Evolutionary conservation across 2,329 filamentous ascomycete genomes (phyloP).

Genomic region (Talaromyces sp.): DNA sequence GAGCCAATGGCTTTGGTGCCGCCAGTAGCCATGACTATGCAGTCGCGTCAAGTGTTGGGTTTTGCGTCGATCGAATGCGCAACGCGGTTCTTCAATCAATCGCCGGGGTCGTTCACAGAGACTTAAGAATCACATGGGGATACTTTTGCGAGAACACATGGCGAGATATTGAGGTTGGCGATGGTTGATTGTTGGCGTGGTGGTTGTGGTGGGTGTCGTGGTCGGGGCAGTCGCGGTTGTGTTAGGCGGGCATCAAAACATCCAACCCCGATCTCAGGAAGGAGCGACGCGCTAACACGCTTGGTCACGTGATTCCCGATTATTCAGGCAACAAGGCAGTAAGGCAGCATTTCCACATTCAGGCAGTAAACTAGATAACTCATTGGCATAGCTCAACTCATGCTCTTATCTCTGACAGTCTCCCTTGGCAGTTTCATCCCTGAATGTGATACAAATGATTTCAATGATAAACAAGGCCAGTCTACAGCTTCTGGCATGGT

Average conservation of each 20-base stretch:
- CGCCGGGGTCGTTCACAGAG: not conserved
- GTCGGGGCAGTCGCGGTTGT: conserved; percentile 10
- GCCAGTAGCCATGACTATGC: conserved; percentile 33
- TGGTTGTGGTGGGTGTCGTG: not conserved
- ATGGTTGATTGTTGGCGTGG: not conserved
- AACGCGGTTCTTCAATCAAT: not conserved
- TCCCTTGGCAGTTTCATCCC: not conserved
- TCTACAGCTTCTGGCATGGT: not conserved
- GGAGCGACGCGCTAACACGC: conserved; percentile 18
- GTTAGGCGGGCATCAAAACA: conserved; percentile 18
- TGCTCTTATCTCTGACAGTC: not conserved
- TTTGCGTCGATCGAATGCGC: not conserved
- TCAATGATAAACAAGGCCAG: not conserved
- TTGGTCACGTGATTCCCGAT: conserved; percentile 22
- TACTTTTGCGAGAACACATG: not conserved
- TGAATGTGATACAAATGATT: not conserved
- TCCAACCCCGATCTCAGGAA: not conserved
- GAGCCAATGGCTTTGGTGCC: conserved; percentile 65
- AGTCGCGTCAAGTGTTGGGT: not conserved
- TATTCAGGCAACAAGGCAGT: conserved; percentile 4
- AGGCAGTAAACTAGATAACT: not conserved
- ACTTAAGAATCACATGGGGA: not conserved
- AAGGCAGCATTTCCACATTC: not conserved
- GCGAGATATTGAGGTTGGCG: not conserved
- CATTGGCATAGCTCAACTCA: not conserved